Evolutionary conservation across 1,284 basidiomycete species (phyloP).

Genomic region (Cryptococcus sp.): DNA sequence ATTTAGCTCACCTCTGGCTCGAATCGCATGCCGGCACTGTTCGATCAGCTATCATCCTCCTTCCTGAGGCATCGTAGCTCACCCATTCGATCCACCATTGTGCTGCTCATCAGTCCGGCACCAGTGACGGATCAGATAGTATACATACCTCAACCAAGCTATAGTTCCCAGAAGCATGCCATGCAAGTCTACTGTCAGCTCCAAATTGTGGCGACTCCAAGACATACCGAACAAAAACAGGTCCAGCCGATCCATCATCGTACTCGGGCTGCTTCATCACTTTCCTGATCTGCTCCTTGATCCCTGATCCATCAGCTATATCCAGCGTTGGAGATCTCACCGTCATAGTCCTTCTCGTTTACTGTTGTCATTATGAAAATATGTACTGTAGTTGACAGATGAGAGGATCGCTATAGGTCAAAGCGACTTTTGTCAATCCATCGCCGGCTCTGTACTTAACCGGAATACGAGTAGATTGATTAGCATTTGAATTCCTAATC

Average conservation of each 20-base stretch:
- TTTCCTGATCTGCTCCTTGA: slow-evolving; percentile 42
- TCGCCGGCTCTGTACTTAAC: too few relatives aligned
- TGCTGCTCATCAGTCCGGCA: slow-evolving; percentile 31
- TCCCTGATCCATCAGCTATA: slow-evolving; percentile 17
- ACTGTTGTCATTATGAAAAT: slow-evolving; percentile 24
- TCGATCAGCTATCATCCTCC: slow-evolving; percentile 5
- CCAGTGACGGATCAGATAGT: not conserved
- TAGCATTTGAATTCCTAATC: too few relatives aligned
- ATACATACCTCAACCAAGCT: slow-evolving; percentile 29
- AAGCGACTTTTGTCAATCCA: too few relatives aligned
- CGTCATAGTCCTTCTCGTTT: slow-evolving; percentile 38
- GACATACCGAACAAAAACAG: slow-evolving; percentile 43
- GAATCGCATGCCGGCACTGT: slow-evolving; percentile 49
- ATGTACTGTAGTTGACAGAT: not conserved
- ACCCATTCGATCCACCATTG: slow-evolving; percentile 54
- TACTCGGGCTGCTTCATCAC: slow-evolving; percentile 46
- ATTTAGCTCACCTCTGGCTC: slow-evolving; percentile 44
- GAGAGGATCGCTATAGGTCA: too few relatives aligned
- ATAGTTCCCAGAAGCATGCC: slow-evolving; percentile 54
- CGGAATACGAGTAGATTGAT: too few relatives aligned
- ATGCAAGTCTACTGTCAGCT: slow-evolving; percentile 47
- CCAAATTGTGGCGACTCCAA: not conserved
- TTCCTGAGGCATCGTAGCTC: slow-evolving; percentile 4
- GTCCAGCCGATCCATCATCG: slow-evolving; percentile 47
- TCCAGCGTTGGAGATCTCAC: slow-evolving; percentile 13